Conservation (phyloP, 768 basidiomycete species). For the Naganishia vishniacii region DNA sequence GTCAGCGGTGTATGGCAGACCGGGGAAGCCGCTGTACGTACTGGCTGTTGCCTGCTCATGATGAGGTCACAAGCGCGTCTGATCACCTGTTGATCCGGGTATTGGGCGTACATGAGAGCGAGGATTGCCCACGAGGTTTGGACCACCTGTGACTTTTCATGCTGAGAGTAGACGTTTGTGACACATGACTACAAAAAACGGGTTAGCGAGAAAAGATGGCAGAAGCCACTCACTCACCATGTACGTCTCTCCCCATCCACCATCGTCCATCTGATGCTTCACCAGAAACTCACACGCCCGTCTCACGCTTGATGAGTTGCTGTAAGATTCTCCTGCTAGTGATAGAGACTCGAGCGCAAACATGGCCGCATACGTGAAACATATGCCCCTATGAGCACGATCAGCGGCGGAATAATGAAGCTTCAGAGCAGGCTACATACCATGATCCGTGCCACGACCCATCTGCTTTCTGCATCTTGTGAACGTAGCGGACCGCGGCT, state of each 20-base stretch:
- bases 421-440: conserved; percentile 60
- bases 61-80: conserved; percentile 72
- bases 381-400: conserved; percentile 49
- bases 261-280: conserved; percentile 75
- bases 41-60: conserved; percentile 78
- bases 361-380: conserved; percentile 95
- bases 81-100: conserved; percentile 74
- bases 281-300: conserved; percentile 80
- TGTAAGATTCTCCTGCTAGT: conserved; percentile 82
- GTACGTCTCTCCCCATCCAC: conserved; percentile 98
- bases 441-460: conserved; percentile 94
- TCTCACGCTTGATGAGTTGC: conserved; percentile 62
- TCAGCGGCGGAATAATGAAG: not conserved
- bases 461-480: conserved; percentile 68
- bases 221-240: conserved; percentile 57
- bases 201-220: not conserved
- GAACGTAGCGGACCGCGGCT: conserved; percentile 72
- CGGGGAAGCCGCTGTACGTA: conserved; percentile 54
- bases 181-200: conserved; percentile 67
- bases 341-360: conserved; percentile 89
- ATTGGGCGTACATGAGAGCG: conserved; percentile 82
- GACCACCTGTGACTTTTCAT: conserved; percentile 76
- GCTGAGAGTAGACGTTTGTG: conserved; percentile 69
- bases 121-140: conserved; percentile 92
- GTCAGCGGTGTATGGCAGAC: too few species aligned